Evolutionary conservation across 345 rosid genomes (phyloP).

Genomic region (Draba incana): DNA sequence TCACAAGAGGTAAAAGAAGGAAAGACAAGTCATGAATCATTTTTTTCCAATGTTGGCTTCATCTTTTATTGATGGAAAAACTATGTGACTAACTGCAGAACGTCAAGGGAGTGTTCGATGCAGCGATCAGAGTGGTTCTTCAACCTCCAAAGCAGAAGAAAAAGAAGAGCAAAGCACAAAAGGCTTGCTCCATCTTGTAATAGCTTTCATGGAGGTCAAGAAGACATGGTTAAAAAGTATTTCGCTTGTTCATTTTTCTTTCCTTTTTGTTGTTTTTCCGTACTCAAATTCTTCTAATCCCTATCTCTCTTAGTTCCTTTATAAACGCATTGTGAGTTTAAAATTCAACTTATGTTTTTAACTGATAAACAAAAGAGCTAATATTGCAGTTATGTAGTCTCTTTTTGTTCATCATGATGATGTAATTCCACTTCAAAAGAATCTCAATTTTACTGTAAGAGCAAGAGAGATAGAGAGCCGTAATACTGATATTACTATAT

Average conservation of each 20-base stretch:
- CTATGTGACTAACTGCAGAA: conserved; percentile 56
- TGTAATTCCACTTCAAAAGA: background rate
- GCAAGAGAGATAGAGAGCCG: background rate
- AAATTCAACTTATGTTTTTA: conserved; percentile 23
- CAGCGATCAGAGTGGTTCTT: conserved; percentile 89
- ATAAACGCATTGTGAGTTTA: conserved; percentile 5
- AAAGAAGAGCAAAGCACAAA: conserved; percentile 84
- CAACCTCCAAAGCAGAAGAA: conserved; percentile 92
- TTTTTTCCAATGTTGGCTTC: background rate
- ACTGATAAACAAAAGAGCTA: background rate
- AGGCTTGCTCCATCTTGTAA: conserved; percentile 88
- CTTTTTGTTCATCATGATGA: background rate
- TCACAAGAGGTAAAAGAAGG: conserved; percentile 70
- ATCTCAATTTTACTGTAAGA: background rate
- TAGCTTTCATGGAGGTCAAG: conserved; percentile 26
- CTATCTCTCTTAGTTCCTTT: conserved; percentile 23
- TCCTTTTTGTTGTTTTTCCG: background rate
- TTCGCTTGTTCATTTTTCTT: conserved; percentile 28
- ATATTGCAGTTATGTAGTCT: background rate
- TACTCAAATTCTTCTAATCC: conserved; percentile 21
- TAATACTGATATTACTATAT: conserved; percentile 18
- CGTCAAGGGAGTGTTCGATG: conserved; percentile 90
- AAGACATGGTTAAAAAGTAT: conserved; percentile 16
- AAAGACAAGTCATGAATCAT: background rate
- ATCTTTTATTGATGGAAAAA: conserved; percentile 12